Evolutionary conservation across 2,329 filamentous ascomycete species (phyloP).

Genomic region (Penicillium glabrum): DNA sequence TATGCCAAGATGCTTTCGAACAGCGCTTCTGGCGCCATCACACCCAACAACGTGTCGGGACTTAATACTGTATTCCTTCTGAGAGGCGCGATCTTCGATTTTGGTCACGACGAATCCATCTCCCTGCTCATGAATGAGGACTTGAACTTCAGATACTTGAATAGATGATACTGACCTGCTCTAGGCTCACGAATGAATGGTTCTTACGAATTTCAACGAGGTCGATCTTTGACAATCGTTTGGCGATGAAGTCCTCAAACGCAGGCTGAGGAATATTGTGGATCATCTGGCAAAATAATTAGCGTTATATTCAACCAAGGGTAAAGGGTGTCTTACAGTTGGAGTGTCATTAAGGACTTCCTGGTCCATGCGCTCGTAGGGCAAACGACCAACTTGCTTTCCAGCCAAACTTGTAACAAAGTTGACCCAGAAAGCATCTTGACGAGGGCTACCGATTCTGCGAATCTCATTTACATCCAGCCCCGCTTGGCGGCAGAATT

Average conservation of each 20-base stretch:
- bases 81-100: slow-evolving; percentile 28
- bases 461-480: slow-evolving; percentile 27
- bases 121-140: slow-evolving; percentile 9
- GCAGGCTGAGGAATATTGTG: slow-evolving; percentile 46
- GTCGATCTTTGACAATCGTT: slow-evolving; percentile 18
- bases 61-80: slow-evolving; percentile 24
- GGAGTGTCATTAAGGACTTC: slow-evolving; percentile 37
- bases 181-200: slow-evolving; percentile 28
- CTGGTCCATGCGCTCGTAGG: slow-evolving; percentile 27
- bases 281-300: slow-evolving; percentile 32
- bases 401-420: slow-evolving; percentile 42
- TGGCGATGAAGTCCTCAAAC: slow-evolving; percentile 39
- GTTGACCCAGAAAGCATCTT: slow-evolving; percentile 43
- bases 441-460: slow-evolving; percentile 16
- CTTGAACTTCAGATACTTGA: neutral
- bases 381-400: slow-evolving; percentile 36
- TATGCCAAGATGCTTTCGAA: slow-evolving; percentile 34
- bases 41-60: slow-evolving; percentile 39
- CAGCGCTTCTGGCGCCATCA: slow-evolving; percentile 35
- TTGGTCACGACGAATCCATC: slow-evolving; percentile 27
- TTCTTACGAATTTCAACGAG: slow-evolving; percentile 18
- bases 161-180: slow-evolving; percentile 26
- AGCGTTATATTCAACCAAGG: neutral
- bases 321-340: slow-evolving; percentile 20
- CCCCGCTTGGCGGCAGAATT: slow-evolving; percentile 28